These are phyloP conservation scores for Fusarium continuum DNA, from an alignment of 2,329 filamentous ascomycete species.

Conservation along the genomic window DNA sequence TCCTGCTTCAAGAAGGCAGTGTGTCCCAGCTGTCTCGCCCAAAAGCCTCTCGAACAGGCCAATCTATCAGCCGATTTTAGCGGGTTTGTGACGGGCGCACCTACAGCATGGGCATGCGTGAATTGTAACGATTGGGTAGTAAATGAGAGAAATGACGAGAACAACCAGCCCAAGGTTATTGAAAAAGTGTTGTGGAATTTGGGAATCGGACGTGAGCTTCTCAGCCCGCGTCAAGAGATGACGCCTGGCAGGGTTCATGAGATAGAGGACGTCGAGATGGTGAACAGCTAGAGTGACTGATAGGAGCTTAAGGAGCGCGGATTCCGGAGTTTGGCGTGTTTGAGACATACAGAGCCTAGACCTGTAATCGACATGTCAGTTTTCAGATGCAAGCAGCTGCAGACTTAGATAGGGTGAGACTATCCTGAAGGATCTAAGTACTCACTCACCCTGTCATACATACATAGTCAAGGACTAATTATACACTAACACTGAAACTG, in stretches of 20 bases:
- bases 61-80: slow-evolving; percentile 28
- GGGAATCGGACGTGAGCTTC: neutral
- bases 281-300: neutral
- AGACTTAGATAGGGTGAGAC: neutral
- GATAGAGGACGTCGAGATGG: slow-evolving; percentile 12
- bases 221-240: slow-evolving; percentile 1
- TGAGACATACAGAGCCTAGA: slow-evolving; percentile 10
- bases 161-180: slow-evolving; percentile 31
- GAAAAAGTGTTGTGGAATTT: slow-evolving; percentile 30
- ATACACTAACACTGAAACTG: neutral
- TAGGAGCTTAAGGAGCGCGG: neutral
- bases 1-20: slow-evolving; percentile 33
- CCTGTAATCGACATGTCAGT: slow-evolving; percentile 17
- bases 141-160: slow-evolving; percentile 36
- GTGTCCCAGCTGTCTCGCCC: slow-evolving; percentile 47
- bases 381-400: neutral
- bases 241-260: neutral
- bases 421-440: slow-evolving; percentile 8
- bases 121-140: slow-evolving; percentile 47
- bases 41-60: slow-evolving; percentile 13
- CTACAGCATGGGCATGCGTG: slow-evolving; percentile 47
- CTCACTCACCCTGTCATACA: neutral
- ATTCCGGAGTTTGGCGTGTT: slow-evolving; percentile 22
- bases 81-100: slow-evolving; percentile 11
- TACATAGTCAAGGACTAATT: neutral